A percentile compares a stretch with the other conserved stretches of the same genome.
Evolutionary conservation across 495 filamentous ascomycete genomes (phyloP).

Genomic region (Delitschia confertaspora): DNA sequence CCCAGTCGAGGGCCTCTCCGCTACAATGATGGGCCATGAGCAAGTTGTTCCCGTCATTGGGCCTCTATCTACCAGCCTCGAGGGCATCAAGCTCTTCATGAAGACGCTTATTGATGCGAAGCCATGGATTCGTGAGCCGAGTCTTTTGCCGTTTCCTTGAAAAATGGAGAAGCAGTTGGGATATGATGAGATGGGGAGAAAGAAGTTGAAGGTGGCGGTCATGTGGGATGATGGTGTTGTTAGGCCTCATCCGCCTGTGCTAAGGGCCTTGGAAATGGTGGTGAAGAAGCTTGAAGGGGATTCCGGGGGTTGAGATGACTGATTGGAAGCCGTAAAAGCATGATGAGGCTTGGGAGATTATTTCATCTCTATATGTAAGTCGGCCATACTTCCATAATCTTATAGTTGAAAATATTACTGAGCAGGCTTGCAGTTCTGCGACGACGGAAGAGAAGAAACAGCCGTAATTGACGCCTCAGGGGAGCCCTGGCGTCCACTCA

Average conservation of each 20-base stretch:
- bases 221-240: slow-evolving; percentile 64
- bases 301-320: slow-evolving; percentile 47
- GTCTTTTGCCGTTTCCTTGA: slow-evolving; percentile 53
- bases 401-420: too few relatives aligned
- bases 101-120: slow-evolving; percentile 47
- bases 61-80: slow-evolving; percentile 52
- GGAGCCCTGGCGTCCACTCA: slow-evolving; percentile 47
- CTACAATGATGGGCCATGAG: slow-evolving; percentile 49
- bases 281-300: slow-evolving; percentile 43
- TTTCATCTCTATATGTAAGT: slow-evolving; percentile 30
- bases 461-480: slow-evolving; percentile 43
- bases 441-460: slow-evolving; percentile 48
- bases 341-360: slow-evolving; percentile 39
- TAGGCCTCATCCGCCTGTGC: slow-evolving; percentile 61
- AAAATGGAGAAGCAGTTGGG: slow-evolving; percentile 25
- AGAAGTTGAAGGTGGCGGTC: slow-evolving; percentile 53
- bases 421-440: slow-evolving; percentile 46
- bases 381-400: too few relatives aligned
- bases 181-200: neutral
- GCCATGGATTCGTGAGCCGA: slow-evolving; percentile 55
- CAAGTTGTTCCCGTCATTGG: slow-evolving; percentile 53
- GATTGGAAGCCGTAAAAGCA: slow-evolving; percentile 55
- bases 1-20: slow-evolving; percentile 42
- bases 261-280: slow-evolving; percentile 48
- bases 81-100: slow-evolving; percentile 58